Evolutionary conservation across 129 eudicot species (phyloP).

Genomic region (Helianthus annuus): HanXRQr2.0-SUNRISE NC_035441.2:6536723-6537222

Average conservation of each 20-base stretch:
- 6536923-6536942: not conserved
- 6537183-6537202: too few species aligned
- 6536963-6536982: too few species aligned
- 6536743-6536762: too few species aligned
- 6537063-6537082: slow-evolving; percentile 61
- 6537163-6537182: not conserved
- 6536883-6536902: too few species aligned
- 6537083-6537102: slow-evolving; percentile 66
- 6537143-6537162: slow-evolving; percentile 47
- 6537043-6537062: slow-evolving; percentile 71
- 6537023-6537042: slow-evolving; percentile 46
- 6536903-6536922: not conserved
- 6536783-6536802: not conserved
- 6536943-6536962: not conserved
- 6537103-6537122: slow-evolving; percentile 75
- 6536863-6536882: not conserved
- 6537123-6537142: slow-evolving; percentile 89
- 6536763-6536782: too few species aligned
- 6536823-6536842: too few species aligned
- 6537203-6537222: too few species aligned
- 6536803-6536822: not conserved
- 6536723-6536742: too few species aligned
- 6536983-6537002: too few species aligned
- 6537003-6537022: not conserved
- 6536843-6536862: not conserved